Evolutionary conservation across 352 stramenopile genomes (phyloP), one percentile per base, ranked within the genome.

Genomic region (Thalassiosira mediterranea): DNA sequence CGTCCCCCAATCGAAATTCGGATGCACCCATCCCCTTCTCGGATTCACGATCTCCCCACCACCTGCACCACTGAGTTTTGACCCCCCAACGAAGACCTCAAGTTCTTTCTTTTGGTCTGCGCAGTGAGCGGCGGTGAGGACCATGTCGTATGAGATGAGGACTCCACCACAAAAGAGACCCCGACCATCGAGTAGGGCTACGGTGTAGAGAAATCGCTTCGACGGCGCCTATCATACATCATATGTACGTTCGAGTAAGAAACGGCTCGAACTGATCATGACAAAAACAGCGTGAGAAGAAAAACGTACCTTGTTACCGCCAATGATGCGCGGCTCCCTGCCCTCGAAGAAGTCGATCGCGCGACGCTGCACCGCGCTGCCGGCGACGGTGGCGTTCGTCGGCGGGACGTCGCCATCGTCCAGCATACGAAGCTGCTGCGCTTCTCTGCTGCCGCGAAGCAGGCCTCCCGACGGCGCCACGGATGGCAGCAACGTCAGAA

Each of bases 161-260:
- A 47, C 40, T 3, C 31, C 73, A 1, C 73, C 73, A 28, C 73
- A 83, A 15, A 83, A 69, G 31, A 75, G 67, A 21, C 68, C 60
- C 10, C 54, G 40, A 3, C 19, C n/a, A 34, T 78, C 48, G 23
- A 58, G 40, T 7, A 83, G 46, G 28, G 73, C 67, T 37, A 83
- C 73, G 10, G 57, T 26, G 23, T 79, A 83, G 47, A 59, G 59
- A 34, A 52, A 79, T 26, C 69, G 51, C 19, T 47, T n/a, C n/a
- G n/a, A n/a, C 19, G 32, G 58, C 48, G 17, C 23, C n/a, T 26
- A 57, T 51, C 29, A 26, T 0, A 10, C 7, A 10, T 25, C 48
- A 57, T 25, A 53, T 11, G n/a, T 11, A 28, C 10, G 46, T 11
- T 11, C 17, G 23, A 25, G 48, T 5, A 25, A 31, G 1, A 25